Evolutionary conservation across 1,139 yeast genomes (phyloP).

Genomic region (Lodderomyces beijingensis): DNA sequence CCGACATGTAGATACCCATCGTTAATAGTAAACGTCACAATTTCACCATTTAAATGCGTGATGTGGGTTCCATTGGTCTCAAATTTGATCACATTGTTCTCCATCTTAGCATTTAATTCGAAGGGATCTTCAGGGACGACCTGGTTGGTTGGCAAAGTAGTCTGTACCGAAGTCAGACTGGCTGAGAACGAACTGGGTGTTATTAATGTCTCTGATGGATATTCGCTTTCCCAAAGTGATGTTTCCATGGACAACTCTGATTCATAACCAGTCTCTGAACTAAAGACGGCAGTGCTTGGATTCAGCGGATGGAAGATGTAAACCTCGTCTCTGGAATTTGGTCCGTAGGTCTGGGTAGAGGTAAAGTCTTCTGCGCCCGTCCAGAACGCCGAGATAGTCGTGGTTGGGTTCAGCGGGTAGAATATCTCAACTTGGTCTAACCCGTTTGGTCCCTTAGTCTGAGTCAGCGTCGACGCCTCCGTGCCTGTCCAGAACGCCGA

Average conservation of each 20-base stretch:
- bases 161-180: slow-evolving; percentile 4
- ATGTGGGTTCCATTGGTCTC: slow-evolving; percentile 7
- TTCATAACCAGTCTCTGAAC: slow-evolving; percentile 1
- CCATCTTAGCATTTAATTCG: slow-evolving; percentile 17
- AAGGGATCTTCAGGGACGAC: slow-evolving; percentile 28
- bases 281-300: slow-evolving; percentile 11
- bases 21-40: slow-evolving; percentile 3
- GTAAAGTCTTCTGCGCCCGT: slow-evolving; percentile 5
- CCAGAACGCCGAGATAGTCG: slow-evolving; percentile 10
- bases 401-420: slow-evolving; percentile 15
- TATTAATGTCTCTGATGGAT: slow-evolving; percentile 14
- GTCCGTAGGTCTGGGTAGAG: slow-evolving; percentile 10
- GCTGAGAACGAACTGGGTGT: slow-evolving; percentile 13
- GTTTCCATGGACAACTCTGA: slow-evolving; percentile 9
- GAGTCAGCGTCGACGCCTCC: slow-evolving; percentile 9
- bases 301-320: slow-evolving; percentile 16
- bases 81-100: slow-evolving; percentile 2
- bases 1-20: slow-evolving; percentile 6
- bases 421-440: slow-evolving; percentile 18
- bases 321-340: slow-evolving; percentile 15
- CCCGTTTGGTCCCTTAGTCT: slow-evolving; percentile 7
- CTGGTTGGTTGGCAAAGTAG: slow-evolving; percentile 3
- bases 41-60: slow-evolving; percentile 4
- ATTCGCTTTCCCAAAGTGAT: slow-evolving; percentile 14
- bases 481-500: slow-evolving; percentile 11